Conservation (phyloP, 73 alveolate species). For the Tetrahymena malaccensis region DNA sequence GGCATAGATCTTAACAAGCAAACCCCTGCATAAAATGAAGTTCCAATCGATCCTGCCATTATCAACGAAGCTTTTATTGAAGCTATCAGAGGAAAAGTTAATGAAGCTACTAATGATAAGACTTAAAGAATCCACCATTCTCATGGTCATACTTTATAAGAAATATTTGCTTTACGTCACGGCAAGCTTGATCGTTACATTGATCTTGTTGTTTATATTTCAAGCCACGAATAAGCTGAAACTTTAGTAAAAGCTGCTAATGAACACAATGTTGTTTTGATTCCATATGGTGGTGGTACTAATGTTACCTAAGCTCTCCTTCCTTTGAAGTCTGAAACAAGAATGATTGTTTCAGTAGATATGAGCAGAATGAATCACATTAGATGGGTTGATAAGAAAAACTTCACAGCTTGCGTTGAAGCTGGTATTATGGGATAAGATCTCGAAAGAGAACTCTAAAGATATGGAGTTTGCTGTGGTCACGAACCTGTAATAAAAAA, state of each 20-base stretch:
- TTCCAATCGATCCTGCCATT: conserved; percentile 69
- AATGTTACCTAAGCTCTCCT: conserved; percentile 88
- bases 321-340: conserved; percentile 51
- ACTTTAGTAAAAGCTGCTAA: conserved; percentile 51
- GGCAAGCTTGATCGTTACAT: conserved; percentile 57
- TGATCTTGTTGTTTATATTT: conserved; percentile 69
- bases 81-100: conserved; percentile 43
- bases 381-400: conserved; percentile 69
- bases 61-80: conserved; percentile 57
- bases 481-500: conserved; percentile 63
- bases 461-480: conserved; percentile 80
- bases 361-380: conserved; percentile 69
- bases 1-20: conserved; percentile 54
- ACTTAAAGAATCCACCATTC: conserved; percentile 77
- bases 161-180: conserved; percentile 39
- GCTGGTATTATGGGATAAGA: conserved; percentile 88
- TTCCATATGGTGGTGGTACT: conserved; percentile 93
- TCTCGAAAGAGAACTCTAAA: conserved; percentile 70
- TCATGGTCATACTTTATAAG: conserved; percentile 83
- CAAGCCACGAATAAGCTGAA: conserved; percentile 56
- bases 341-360: conserved; percentile 80
- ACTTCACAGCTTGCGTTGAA: conserved; percentile 83
- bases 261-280: conserved; percentile 58
- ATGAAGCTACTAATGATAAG: conserved; percentile 55
- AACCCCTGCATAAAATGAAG: conserved; percentile 44